Evolutionary conservation across 306 rosid genomes (phyloP), one percentile per base, ranked within the genome.

Genomic region (Trifolium dubium): DNA sequence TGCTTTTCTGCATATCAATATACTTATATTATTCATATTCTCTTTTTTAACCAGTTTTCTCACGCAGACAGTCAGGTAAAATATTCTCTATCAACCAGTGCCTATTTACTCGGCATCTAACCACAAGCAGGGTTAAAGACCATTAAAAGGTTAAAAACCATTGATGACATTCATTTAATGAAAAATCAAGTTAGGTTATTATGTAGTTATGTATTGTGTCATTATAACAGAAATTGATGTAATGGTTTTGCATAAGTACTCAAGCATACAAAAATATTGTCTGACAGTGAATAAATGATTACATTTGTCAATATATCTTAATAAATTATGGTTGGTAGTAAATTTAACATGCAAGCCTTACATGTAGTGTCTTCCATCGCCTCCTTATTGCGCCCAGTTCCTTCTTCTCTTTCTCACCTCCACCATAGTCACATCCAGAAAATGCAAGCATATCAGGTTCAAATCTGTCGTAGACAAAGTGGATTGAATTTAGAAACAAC

Each of bases 381-480:
- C 86, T 92, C 77, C 98, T 89, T 82, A 95, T 88, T 51, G 90
- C 83, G 39, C 96, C 92, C 65, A 95, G 82, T 61, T 86, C 96
- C 67, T 89, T 90, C 80, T 81, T 88, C 81, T 95, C 98, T 83
- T 83, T 95, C 79, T 95, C 98, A 67, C 99, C 98, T 65, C 98
- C 99, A 79, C 99, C 99, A 87, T 90, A 95, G 83, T 92, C 82
- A 66, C 99, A 95, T 63, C 97, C 99, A 46, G 99, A 95, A 85
- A 95, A 95, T 77, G 99, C 99, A 82, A 95, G 97, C 99, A 95
- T 95, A 85, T 95, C 99, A 72, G 98, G 93, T 82, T 95, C 99
- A 83, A 86, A 95, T 80, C 99, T 94, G 88, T 30, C 70, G 85
- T 47, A 72, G 49, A 61, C 76, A 74, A 72, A 28, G 62, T 44